Percentiles rank a stretch among this genome's conserved stretches.
phyloP scores from a whole-genome alignment of 352 stramenopile genomes.

The Pythium folliculosum region DNA sequence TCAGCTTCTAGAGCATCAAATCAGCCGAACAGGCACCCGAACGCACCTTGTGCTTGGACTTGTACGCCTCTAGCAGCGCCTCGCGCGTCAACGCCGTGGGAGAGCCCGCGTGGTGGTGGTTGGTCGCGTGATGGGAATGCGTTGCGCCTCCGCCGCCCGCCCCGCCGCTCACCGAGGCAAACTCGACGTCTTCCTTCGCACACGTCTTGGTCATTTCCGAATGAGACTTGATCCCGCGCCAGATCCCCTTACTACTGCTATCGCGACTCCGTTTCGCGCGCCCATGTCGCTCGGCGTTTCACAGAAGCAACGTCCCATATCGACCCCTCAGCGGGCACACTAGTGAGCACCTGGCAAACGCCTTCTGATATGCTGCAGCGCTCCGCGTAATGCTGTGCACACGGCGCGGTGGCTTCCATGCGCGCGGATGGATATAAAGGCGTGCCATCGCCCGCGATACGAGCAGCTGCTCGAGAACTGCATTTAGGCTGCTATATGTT shows the following conservation, averaged over 20 bases:
- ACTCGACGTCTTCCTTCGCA: background rate
- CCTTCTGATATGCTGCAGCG: too few relatives aligned
- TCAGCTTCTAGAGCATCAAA: background rate
- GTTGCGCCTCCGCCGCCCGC: background rate
- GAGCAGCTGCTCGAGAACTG: background rate
- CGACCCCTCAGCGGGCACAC: too few relatives aligned
- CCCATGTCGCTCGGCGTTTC: background rate
- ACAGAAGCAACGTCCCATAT: background rate
- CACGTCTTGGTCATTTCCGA: conserved; percentile 12
- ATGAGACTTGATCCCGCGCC: background rate
- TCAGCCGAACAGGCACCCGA: background rate
- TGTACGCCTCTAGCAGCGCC: conserved; percentile 52
- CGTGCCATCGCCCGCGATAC: background rate
- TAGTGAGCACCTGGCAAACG: too few relatives aligned
- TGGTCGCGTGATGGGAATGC: background rate
- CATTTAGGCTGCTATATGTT: background rate
- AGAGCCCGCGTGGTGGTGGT: background rate
- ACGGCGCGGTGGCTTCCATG: too few relatives aligned
- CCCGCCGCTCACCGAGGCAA: conserved; percentile 17
- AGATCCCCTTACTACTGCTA: background rate
- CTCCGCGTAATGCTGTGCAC: too few relatives aligned
- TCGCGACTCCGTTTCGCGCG: background rate
- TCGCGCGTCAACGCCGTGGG: conserved; percentile 23
- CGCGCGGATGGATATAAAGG: too few relatives aligned
- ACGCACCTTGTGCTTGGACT: conserved; percentile 37